These are phyloP conservation scores for Brasilioporus rufonigricans DNA, from an alignment of 768 basidiomycete genomes.

Conservation along the genomic window DNA sequence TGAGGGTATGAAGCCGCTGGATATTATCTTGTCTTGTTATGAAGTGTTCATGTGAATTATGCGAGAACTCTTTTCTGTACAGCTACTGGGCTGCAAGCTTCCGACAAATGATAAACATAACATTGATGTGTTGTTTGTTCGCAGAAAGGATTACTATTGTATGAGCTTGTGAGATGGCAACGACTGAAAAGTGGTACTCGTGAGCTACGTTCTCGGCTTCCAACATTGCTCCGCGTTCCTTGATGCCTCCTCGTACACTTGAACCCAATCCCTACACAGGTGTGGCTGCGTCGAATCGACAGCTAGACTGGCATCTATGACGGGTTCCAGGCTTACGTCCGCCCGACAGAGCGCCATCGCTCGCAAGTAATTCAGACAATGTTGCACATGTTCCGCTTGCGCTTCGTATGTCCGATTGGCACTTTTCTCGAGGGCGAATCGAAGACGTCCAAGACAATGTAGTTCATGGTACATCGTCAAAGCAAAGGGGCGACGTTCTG, in stretches of 20 bases:
- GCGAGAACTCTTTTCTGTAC: too few relatives aligned
- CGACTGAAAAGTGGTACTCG: too few relatives aligned
- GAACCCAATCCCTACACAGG: conserved; percentile 26
- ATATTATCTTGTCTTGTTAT: too few relatives aligned
- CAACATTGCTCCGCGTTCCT: conserved; percentile 12
- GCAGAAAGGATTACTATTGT: too few relatives aligned
- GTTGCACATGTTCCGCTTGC: conserved; percentile 30
- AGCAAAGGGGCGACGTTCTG: conserved; percentile 31
- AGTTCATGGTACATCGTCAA: conserved; percentile 39
- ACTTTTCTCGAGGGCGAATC: conserved; percentile 19
- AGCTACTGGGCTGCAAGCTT: too few relatives aligned
- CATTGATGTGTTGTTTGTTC: too few relatives aligned
- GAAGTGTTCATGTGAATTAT: too few relatives aligned
- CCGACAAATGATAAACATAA: too few relatives aligned
- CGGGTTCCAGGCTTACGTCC: conserved; percentile 48
- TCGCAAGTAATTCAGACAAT: conserved; percentile 50
- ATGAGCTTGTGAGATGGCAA: too few relatives aligned
- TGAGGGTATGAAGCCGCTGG: too few relatives aligned
- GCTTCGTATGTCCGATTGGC: conserved; percentile 16
- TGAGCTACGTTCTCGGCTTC: conserved; percentile 3
- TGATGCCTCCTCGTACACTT: conserved; percentile 25
- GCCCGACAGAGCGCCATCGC: conserved; percentile 45
- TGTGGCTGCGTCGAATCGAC: conserved; percentile 25
- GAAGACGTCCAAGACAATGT: conserved; percentile 35
- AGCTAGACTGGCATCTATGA: conserved; percentile 13